Conservation (phyloP, 306 rosid genomes). For the Crataegus laevigata region DNA sequence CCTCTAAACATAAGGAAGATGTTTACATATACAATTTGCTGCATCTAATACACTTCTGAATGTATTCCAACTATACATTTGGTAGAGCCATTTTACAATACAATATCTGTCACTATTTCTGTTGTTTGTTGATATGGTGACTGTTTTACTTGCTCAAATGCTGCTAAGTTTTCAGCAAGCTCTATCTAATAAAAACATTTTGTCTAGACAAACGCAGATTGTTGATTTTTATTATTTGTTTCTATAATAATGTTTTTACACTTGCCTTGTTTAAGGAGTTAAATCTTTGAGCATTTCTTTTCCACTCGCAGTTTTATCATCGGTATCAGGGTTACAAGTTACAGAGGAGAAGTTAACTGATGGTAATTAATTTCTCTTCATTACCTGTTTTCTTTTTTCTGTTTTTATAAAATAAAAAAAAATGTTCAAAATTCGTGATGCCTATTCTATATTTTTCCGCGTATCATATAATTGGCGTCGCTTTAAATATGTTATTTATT, state of each 20-base stretch:
- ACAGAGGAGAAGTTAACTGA: conserved; percentile 47
- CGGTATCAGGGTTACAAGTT: conserved; percentile 70
- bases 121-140: neutral
- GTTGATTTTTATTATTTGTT: neutral
- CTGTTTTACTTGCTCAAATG: neutral
- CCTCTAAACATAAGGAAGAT: neutral
- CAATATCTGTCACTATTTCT: neutral
- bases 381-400: neutral
- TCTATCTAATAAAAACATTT: neutral
- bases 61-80: neutral
- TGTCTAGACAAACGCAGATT: neutral
- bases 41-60: neutral
- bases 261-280: conserved; percentile 4
- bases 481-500: conserved; percentile 10
- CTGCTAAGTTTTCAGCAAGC: neutral
- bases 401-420: neutral
- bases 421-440: neutral
- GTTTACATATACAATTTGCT: neutral
- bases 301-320: conserved; percentile 60
- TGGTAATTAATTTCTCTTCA: conserved; percentile 34
- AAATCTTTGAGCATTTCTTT: neutral
- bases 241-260: neutral
- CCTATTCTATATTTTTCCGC: neutral
- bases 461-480: conserved; percentile 2
- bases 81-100: neutral